Evolutionary conservation across 768 basidiomycete species (phyloP).

Genomic region (Brasilioporus rufonigricans): DNA sequence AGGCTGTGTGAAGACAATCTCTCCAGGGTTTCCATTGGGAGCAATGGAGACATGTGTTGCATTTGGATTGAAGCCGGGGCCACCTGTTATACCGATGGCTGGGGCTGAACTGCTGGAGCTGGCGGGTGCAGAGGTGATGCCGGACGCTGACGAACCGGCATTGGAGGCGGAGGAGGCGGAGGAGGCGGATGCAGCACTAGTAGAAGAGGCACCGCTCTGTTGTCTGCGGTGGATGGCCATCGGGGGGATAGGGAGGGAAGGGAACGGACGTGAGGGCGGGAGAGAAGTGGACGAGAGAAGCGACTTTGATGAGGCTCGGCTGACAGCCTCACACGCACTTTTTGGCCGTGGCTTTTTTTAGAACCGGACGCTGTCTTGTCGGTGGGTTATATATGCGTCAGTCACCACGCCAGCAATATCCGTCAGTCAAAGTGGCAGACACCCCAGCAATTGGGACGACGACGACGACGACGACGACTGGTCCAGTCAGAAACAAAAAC

Average conservation of each 20-base stretch:
- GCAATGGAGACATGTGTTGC: slow-evolving; percentile 26
- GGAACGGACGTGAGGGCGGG: too few relatives aligned
- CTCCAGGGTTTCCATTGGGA: slow-evolving; percentile 40
- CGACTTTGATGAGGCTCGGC: neutral
- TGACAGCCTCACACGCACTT: neutral
- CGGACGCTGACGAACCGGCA: neutral
- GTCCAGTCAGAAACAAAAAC: too few relatives aligned
- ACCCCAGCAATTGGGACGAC: too few relatives aligned
- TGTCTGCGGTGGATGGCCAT: slow-evolving; percentile 16
- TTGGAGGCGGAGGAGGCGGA: slow-evolving; percentile 5
- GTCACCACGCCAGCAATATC: too few relatives aligned
- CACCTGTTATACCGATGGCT: slow-evolving; percentile 25
- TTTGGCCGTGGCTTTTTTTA: neutral
- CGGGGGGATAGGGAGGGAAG: too few relatives aligned
- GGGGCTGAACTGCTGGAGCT: neutral
- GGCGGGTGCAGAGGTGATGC: neutral
- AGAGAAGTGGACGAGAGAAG: neutral
- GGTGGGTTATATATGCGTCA: too few relatives aligned
- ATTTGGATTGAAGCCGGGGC: slow-evolving; percentile 24
- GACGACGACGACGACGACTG: too few relatives aligned
- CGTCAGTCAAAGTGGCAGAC: too few relatives aligned
- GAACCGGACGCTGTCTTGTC: neutral
- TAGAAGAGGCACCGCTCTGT: slow-evolving; percentile 8
- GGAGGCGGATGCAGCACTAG: neutral
- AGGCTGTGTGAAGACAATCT: slow-evolving; percentile 54